Conservation (phyloP, 805 yeast genomes). For the Wickerhamiella dianesei region DNA sequence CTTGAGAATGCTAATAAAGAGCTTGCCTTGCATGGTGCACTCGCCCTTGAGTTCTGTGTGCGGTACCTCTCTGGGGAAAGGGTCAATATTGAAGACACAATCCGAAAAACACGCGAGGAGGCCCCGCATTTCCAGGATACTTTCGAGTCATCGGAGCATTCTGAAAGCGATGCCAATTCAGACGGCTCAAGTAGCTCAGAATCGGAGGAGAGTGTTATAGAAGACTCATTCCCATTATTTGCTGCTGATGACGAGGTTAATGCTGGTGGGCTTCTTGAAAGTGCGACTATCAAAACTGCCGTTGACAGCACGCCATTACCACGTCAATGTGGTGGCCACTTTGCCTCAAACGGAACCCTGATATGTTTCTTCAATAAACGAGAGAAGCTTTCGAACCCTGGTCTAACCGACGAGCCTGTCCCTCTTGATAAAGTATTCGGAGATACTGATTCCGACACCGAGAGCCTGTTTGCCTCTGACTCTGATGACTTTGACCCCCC, state of each 20-base stretch:
- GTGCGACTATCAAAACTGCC: slow-evolving; percentile 17
- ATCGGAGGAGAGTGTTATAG: slow-evolving; percentile 3
- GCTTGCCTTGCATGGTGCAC: slow-evolving; percentile 43
- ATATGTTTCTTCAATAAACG: slow-evolving; percentile 62
- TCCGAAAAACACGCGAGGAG: slow-evolving; percentile 13
- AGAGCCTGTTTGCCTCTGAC: slow-evolving; percentile 14
- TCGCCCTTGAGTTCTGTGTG: slow-evolving; percentile 69
- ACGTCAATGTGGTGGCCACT: slow-evolving; percentile 82
- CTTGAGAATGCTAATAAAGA: slow-evolving; percentile 43
- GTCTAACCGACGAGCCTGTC: slow-evolving; percentile 9
- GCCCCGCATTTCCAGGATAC: slow-evolving; percentile 15
- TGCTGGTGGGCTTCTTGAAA: slow-evolving; percentile 6
- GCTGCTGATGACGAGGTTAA: slow-evolving; percentile 19
- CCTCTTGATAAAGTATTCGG: slow-evolving; percentile 19
- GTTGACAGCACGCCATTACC: slow-evolving; percentile 83
- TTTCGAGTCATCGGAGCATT: slow-evolving; percentile 7
- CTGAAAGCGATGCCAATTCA: not conserved
- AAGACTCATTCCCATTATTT: slow-evolving; percentile 4
- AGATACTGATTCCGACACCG: slow-evolving; percentile 10
- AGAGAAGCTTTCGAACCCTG: slow-evolving; percentile 3
- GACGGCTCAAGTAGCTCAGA: not conserved
- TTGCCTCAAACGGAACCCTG: slow-evolving; percentile 67
- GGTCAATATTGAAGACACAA: slow-evolving; percentile 14
- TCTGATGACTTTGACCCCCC: slow-evolving; percentile 15
- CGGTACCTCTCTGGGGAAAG: slow-evolving; percentile 67